Evolutionary conservation across 345 rosid species (phyloP).

Genomic region (Syzygium jambos): DNA sequence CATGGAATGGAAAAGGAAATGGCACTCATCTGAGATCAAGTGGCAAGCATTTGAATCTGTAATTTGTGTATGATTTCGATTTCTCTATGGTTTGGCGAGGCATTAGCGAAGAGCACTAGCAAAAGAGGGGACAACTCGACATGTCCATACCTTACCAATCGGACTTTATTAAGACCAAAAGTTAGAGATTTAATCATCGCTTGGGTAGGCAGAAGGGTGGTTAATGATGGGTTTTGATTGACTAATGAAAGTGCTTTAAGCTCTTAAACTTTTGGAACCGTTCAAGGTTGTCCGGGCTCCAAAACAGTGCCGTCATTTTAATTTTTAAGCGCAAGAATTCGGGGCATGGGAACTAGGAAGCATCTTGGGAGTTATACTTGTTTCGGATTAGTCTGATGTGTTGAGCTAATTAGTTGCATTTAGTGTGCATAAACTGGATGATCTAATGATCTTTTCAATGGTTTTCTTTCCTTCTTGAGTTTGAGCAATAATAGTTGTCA

Average conservation of each 20-base stretch:
- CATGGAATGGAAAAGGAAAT: background rate
- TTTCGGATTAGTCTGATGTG: background rate
- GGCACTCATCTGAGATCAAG: background rate
- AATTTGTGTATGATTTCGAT: background rate
- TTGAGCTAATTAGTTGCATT: background rate
- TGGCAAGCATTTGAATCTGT: background rate
- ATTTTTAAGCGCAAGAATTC: background rate
- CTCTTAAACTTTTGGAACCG: background rate
- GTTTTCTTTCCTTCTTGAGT: background rate
- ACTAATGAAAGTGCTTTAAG: background rate
- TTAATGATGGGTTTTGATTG: conserved; percentile 18
- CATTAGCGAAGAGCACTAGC: conserved; percentile 1
- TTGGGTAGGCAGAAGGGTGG: background rate
- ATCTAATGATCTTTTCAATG: background rate
- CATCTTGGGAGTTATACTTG: background rate
- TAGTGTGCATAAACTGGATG: background rate
- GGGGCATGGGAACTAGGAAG: background rate
- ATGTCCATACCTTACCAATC: background rate
- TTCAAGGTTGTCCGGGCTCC: conserved; percentile 7
- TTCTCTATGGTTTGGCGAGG: background rate
- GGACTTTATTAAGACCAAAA: conserved; percentile 9
- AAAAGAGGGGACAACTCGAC: background rate
- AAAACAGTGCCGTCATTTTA: background rate
- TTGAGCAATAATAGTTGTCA: background rate
- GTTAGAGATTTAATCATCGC: conserved; percentile 1